phyloP scores from a whole-genome alignment of 805 yeast genomes.

The Wickerhamomyces silvicola region DNA sequence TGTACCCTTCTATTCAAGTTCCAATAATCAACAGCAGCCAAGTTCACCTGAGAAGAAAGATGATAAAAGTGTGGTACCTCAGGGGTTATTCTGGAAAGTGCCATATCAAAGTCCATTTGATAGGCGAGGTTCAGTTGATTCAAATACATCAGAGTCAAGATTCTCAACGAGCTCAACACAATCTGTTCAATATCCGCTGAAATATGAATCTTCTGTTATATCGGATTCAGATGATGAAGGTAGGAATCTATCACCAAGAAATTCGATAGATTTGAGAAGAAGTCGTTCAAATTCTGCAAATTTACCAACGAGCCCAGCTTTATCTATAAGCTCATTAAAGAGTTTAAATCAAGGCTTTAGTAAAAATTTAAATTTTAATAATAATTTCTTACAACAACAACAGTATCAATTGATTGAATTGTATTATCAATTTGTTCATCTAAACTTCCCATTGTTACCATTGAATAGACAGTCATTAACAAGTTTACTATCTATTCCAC shows the following conservation, averaged over 20 bases:
- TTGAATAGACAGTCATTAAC: slow-evolving; percentile 27
- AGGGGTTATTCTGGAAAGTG: slow-evolving; percentile 23
- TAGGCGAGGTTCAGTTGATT: slow-evolving; percentile 22
- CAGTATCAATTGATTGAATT: slow-evolving; percentile 33
- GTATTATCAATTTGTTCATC: slow-evolving; percentile 41
- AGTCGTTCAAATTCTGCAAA: slow-evolving; percentile 15
- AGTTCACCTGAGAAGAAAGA: slow-evolving; percentile 4
- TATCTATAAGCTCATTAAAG: slow-evolving; percentile 15
- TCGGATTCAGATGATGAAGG: slow-evolving; percentile 24
- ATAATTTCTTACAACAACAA: slow-evolving; percentile 1
- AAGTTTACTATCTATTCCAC: slow-evolving; percentile 4
- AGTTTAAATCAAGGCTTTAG: slow-evolving; percentile 14
- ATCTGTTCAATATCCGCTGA: slow-evolving; percentile 5
- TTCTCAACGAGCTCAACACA: slow-evolving; percentile 3
- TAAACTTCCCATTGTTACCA: slow-evolving; percentile 32
- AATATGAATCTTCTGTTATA: slow-evolving; percentile 18
- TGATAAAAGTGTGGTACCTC: slow-evolving; percentile 16
- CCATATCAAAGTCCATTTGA: slow-evolving; percentile 23
- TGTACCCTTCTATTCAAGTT: not conserved
- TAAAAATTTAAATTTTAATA: slow-evolving; percentile 3
- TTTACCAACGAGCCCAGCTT: slow-evolving; percentile 17
- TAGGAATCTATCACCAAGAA: slow-evolving; percentile 16
- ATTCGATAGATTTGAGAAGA: slow-evolving; percentile 11
- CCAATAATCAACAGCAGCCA: not conserved
- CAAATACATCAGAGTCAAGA: slow-evolving; percentile 16